Conservation (phyloP, 2,329 filamentous ascomycete species). For the Claviceps pusilla region DNA sequence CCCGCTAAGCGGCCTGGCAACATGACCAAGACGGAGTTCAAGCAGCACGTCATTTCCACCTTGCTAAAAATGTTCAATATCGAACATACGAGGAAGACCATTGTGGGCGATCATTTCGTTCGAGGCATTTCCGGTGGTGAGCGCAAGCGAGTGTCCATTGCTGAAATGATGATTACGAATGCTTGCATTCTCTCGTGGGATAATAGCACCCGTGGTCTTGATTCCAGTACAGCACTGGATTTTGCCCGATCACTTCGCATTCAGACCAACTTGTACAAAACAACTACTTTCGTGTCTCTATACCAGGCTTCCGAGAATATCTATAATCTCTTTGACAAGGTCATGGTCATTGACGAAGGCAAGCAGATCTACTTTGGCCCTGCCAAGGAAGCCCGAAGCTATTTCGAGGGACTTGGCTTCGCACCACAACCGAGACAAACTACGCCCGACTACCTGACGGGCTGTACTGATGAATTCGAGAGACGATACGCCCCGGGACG, state of each 20-base stretch:
- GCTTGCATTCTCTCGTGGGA: slow-evolving; percentile 63
- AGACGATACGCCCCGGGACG: slow-evolving; percentile 57
- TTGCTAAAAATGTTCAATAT: slow-evolving; percentile 90
- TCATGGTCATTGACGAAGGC: slow-evolving; percentile 64
- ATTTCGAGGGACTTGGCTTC: slow-evolving; percentile 68
- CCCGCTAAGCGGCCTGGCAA: slow-evolving; percentile 66
- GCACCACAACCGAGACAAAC: slow-evolving; percentile 61
- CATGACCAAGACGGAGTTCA: slow-evolving; percentile 58
- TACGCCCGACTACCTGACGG: slow-evolving; percentile 67
- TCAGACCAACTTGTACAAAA: slow-evolving; percentile 71
- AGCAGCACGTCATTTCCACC: slow-evolving; percentile 56
- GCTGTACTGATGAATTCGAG: slow-evolving; percentile 73
- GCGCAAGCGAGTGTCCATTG: slow-evolving; percentile 66
- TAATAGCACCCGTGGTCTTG: slow-evolving; percentile 55
- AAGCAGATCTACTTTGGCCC: slow-evolving; percentile 65
- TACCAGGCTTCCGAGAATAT: slow-evolving; percentile 79
- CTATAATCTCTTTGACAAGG: slow-evolving; percentile 68
- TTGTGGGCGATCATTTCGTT: slow-evolving; percentile 70
- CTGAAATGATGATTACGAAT: slow-evolving; percentile 66
- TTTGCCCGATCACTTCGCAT: slow-evolving; percentile 58
- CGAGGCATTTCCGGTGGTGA: slow-evolving; percentile 70
- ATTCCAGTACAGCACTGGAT: slow-evolving; percentile 52
- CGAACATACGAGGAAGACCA: slow-evolving; percentile 70
- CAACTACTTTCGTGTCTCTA: slow-evolving; percentile 69
- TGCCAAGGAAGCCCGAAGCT: slow-evolving; percentile 47